Evolutionary conservation across 2,329 filamentous ascomycete genomes (phyloP), one percentile per base, ranked within the genome.

Genomic region (Calonectria pauciramosa): DNA sequence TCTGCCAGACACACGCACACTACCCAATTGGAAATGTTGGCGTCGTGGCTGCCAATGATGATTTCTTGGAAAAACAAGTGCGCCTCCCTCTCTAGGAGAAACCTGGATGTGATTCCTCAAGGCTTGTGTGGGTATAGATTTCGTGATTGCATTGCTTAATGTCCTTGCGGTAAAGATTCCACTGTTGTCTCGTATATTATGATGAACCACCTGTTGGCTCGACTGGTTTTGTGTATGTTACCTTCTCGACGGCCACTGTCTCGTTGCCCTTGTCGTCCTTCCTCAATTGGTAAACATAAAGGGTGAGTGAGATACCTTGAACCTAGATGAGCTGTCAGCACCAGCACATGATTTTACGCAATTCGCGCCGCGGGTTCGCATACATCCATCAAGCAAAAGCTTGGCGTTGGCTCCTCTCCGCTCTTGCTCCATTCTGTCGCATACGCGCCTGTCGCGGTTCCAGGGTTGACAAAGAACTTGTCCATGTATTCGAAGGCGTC

Each of bases 331-430:
- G 70, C 23, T 70, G 72, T 83, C 56, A 83, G 81, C 64, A 80
- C 59, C 13, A 49, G n/a, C n/a, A 26, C 38, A 18, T 44, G 32
- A 14, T 18, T 13, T 51, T 13, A 47, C 2, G 30, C 59, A 28
- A 28, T 11, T 26, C n/a, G 5, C 11, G 18, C 26, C 71, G 23
- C n/a, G 11, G 66, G 54, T 66, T 70, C 59, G 93, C 95, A 88
- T 85, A 98, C 96, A 90, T 99, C 96, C 96, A 99, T 98, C 85
- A 99, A 87, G 83, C 97, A 98, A 86, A 99, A 98, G 84, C 96
- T 98, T 32, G 96, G 96, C 71, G 93, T 93, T 30, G 94, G 94
- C 70, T 96, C 94, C 82, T 94, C 92, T n/a, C 86, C 88, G 51
- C 90, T 90, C 67, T 87, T 86, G 26, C 86, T 87, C 89, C 90